Evolutionary conservation across 2,329 filamentous ascomycete species (phyloP).

Genomic region (Aspergillus quadrilineatus): DNA sequence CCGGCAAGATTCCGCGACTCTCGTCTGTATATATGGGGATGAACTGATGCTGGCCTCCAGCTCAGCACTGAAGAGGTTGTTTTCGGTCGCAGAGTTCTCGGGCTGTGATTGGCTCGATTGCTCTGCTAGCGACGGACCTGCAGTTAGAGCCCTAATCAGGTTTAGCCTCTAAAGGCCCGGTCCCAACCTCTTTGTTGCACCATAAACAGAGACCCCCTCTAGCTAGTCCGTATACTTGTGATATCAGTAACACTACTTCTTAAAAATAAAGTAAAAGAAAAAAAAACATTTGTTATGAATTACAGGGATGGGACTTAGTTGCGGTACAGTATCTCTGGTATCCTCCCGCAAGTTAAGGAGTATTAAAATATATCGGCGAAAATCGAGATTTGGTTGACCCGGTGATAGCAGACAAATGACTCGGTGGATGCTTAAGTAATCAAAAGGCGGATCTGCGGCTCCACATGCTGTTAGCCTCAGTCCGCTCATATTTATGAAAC

Average conservation of each 20-base stretch:
- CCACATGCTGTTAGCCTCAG: conserved; percentile 13
- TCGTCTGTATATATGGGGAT: not conserved
- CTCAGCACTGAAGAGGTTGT: conserved; percentile 2
- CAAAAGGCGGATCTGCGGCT: conserved; percentile 3
- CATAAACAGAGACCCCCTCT: not conserved
- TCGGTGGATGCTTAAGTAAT: conserved; percentile 24
- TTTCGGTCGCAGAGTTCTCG: conserved; percentile 6
- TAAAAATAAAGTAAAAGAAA: too few species aligned
- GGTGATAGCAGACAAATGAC: conserved; percentile 21
- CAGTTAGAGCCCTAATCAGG: conserved; percentile 10
- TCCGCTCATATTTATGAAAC: conserved; percentile 5
- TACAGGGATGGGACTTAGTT: too few species aligned
- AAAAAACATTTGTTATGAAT: too few species aligned
- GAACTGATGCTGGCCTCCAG: not conserved
- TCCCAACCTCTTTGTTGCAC: not conserved
- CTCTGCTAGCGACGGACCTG: conserved; percentile 14
- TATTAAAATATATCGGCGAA: not conserved
- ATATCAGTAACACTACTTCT: not conserved
- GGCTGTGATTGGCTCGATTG: conserved; percentile 5
- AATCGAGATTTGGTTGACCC: conserved; percentile 18
- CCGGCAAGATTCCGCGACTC: too few species aligned
- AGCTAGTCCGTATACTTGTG: too few species aligned
- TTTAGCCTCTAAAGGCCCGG: not conserved
- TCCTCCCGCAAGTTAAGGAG: not conserved
- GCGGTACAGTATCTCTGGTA: not conserved